Conservation (phyloP, 2,329 filamentous ascomycete species). For the Penicillium sp. region DNA sequence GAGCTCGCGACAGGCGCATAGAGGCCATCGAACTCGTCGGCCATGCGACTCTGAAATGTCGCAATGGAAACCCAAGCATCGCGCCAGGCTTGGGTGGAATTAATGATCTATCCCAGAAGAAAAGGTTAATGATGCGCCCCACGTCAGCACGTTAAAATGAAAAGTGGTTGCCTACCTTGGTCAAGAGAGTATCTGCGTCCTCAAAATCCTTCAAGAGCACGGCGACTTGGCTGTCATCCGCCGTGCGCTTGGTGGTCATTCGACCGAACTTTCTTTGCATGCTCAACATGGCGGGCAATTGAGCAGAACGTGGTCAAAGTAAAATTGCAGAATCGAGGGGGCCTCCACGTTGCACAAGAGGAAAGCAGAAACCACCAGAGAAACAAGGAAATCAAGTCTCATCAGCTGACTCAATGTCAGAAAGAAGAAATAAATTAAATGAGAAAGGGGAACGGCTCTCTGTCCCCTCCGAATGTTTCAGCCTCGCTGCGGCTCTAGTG, state of each 20-base stretch:
- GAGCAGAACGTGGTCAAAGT: neutral
- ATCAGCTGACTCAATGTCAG: neutral
- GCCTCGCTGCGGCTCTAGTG: conserved; percentile 23
- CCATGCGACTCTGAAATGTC: conserved; percentile 65
- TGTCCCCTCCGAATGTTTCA: conserved; percentile 14
- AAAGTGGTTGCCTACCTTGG: conserved; percentile 56
- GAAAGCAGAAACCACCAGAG: neutral
- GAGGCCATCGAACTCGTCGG: conserved; percentile 68
- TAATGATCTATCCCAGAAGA: conserved; percentile 61
- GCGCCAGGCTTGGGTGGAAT: conserved; percentile 73
- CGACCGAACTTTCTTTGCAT: conserved; percentile 71
- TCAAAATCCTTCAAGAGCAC: conserved; percentile 77
- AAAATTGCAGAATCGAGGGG: neutral
- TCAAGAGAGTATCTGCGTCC: conserved; percentile 72
- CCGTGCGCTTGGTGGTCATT: conserved; percentile 68
- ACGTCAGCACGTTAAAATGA: conserved; percentile 7
- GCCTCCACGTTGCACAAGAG: neutral
- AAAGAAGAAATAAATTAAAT: neutral
- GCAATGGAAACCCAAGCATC: conserved; percentile 76
- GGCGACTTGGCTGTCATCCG: conserved; percentile 74
- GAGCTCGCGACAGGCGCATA: conserved; percentile 76
- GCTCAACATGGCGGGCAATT: conserved; percentile 34
- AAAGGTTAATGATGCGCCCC: conserved; percentile 8
- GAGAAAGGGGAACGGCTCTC: neutral
- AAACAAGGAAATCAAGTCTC: neutral